Conservation (phyloP, 148 eudicot species). For the Silene latifolia region DNA sequence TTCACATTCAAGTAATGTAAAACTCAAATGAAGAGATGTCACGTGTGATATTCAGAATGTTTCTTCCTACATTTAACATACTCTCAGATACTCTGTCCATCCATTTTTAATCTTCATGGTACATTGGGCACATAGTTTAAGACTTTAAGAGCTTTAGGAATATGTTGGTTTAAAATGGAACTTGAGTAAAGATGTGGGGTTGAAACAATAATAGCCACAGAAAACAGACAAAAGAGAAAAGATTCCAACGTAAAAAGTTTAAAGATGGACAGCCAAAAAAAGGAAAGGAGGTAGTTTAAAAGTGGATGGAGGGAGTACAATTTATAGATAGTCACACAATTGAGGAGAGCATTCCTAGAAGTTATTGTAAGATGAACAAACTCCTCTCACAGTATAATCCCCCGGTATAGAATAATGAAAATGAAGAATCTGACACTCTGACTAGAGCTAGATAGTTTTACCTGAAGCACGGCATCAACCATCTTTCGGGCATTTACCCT, state of each 20-base stretch:
- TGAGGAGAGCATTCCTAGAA: neutral
- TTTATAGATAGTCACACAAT: neutral
- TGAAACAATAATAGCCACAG: too few species aligned
- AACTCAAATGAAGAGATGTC: neutral
- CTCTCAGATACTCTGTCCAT: neutral
- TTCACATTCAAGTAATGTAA: neutral
- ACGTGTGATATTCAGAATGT: neutral
- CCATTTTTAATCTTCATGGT: too few species aligned
- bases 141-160: too few species aligned
- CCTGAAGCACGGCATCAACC: conserved; percentile 91
- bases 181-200: too few species aligned
- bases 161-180: too few species aligned
- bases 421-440: neutral
- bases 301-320: neutral
- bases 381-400: neutral
- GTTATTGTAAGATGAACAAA: neutral
- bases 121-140: too few species aligned
- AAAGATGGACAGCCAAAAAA: too few species aligned
- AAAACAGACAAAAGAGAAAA: too few species aligned
- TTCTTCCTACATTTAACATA: neutral
- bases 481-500: conserved; percentile 69
- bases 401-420: neutral
- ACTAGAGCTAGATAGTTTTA: conserved; percentile 21
- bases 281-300: too few species aligned
- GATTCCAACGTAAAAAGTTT: too few species aligned